Evolutionary conservation across 2,329 filamentous ascomycete species (phyloP).

Genomic region (Trichoderma oligosporum): DNA sequence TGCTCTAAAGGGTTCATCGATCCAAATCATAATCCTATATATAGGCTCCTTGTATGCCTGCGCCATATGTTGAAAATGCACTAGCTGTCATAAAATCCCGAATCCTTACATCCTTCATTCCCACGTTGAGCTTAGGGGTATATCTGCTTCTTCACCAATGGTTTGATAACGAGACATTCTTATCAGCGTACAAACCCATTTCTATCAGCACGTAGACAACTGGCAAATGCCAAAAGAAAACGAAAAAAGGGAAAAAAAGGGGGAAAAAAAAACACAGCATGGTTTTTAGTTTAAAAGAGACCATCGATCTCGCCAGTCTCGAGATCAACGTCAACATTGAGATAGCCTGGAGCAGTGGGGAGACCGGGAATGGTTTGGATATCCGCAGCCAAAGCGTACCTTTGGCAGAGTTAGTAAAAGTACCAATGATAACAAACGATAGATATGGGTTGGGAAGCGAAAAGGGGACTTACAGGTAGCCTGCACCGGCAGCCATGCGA

Average conservation of each 20-base stretch:
- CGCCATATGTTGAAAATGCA: constrained; percentile 21
- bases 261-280: too few species aligned
- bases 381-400: constrained; percentile 90
- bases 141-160: constrained; percentile 9
- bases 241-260: neutral
- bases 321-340: constrained; percentile 82
- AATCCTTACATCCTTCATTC: constrained; percentile 12
- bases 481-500: constrained; percentile 86
- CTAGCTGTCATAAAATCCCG: constrained; percentile 10
- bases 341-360: constrained; percentile 89
- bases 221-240: constrained; percentile 1
- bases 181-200: neutral
- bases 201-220: too few species aligned
- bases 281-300: constrained; percentile 64
- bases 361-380: constrained; percentile 98
- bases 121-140: constrained; percentile 20
- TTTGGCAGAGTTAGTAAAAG: constrained; percentile 39
- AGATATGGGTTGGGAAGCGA: neutral
- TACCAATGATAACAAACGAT: neutral
- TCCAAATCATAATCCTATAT: neutral
- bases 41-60: constrained; percentile 17
- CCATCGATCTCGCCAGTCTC: constrained; percentile 85
- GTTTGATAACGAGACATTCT: neutral
- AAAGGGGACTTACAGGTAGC: constrained; percentile 69
- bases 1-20: constrained; percentile 4